phyloP scores from a whole-genome alignment of 176 grass and related monocot species.

The Triticum dicoccoides region DNA sequence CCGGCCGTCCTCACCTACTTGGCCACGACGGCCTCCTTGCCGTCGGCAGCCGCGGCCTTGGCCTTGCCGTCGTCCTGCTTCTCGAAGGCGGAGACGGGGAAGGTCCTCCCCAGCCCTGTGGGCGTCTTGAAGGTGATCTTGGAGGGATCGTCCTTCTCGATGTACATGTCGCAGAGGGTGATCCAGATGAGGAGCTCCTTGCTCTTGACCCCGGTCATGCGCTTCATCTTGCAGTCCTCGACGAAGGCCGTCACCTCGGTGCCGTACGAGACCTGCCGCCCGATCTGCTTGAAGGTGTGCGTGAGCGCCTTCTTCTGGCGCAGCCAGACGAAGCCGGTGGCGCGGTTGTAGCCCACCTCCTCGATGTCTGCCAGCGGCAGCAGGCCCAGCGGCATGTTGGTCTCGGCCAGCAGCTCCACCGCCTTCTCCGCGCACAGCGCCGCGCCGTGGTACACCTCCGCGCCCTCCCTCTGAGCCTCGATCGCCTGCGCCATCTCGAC shows the following conservation, averaged over 20 bases:
- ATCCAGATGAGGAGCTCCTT: slow-evolving; percentile 81
- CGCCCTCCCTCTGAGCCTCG: slow-evolving; percentile 53
- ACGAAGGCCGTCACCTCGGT: slow-evolving; percentile 70
- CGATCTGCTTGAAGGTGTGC: slow-evolving; percentile 65
- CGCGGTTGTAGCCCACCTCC: slow-evolving; percentile 80
- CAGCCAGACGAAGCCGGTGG: slow-evolving; percentile 71
- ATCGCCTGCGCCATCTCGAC: slow-evolving; percentile 52
- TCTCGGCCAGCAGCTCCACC: slow-evolving; percentile 42
- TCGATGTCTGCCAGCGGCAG: slow-evolving; percentile 53
- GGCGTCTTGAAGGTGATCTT: slow-evolving; percentile 73
- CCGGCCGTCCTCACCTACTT: neutral
- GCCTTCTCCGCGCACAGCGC: slow-evolving; percentile 64
- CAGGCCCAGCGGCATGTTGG: slow-evolving; percentile 49
- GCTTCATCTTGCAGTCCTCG: slow-evolving; percentile 61
- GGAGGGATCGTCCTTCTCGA: slow-evolving; percentile 35
- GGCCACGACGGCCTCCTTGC: slow-evolving; percentile 6
- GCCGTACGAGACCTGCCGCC: slow-evolving; percentile 51
- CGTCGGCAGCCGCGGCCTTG: neutral
- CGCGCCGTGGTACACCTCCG: slow-evolving; percentile 62
- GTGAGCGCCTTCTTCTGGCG: slow-evolving; percentile 51
- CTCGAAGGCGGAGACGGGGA: slow-evolving; percentile 52
- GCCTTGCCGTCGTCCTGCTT: slow-evolving; percentile 25
- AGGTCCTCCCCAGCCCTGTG: slow-evolving; percentile 44
- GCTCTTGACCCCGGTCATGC: slow-evolving; percentile 64
- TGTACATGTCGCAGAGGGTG: slow-evolving; percentile 46